phyloP scores from a whole-genome alignment of 2,329 filamentous ascomycete species.

The Pseudopyricularia javanii region DNA sequence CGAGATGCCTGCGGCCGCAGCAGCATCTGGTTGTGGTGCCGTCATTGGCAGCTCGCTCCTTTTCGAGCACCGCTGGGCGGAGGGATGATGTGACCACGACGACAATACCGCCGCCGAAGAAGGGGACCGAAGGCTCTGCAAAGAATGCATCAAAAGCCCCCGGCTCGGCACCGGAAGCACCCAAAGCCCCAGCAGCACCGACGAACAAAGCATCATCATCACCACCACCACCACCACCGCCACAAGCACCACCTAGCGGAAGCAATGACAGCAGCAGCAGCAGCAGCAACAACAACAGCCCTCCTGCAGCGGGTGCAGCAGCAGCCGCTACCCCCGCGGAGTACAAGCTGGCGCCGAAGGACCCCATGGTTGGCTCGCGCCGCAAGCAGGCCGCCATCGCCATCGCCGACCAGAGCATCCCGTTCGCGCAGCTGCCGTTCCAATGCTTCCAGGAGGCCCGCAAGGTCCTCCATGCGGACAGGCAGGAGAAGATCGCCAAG shows the following conservation, averaged over 20 bases:
- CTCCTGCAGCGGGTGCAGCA: too few relatives aligned
- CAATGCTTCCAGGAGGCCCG: conserved; percentile 97
- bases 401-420: conserved; percentile 47
- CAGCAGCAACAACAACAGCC: neutral
- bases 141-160: neutral
- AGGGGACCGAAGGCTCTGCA: neutral
- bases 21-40: conserved; percentile 16
- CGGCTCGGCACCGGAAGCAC: too few relatives aligned
- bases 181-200: neutral
- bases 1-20: conserved; percentile 36
- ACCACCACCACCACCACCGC: neutral
- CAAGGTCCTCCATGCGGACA: conserved; percentile 67
- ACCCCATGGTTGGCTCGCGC: conserved; percentile 55
- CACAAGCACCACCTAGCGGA: neutral
- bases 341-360: neutral
- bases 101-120: conserved; percentile 7
- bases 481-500: conserved; percentile 64
- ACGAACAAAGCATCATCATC: neutral
- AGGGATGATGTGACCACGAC: conserved; percentile 1
- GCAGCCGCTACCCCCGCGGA: neutral
- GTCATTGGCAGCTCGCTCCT: conserved; percentile 20
- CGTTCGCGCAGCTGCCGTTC: conserved; percentile 90
- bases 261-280: neutral
- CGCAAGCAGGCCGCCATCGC: conserved; percentile 66
- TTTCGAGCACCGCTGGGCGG: conserved; percentile 20